These are phyloP conservation scores for Xerocomellus dryophilus DNA, from an alignment of 768 basidiomycete genomes.

Conservation along the genomic window DNA sequence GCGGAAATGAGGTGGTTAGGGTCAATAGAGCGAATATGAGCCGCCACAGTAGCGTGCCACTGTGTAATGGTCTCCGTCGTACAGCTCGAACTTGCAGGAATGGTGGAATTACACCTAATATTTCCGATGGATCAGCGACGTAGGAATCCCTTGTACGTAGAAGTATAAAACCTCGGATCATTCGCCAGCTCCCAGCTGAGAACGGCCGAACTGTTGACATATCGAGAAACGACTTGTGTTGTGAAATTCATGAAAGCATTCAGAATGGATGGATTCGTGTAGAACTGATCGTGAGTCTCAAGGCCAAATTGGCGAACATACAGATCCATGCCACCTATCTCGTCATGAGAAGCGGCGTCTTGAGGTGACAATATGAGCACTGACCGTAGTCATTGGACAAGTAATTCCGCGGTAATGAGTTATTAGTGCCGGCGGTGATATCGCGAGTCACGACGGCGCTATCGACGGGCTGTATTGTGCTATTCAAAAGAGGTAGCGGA, in stretches of 20 bases:
- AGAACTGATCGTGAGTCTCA: slow-evolving; percentile 56
- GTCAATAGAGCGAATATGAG: slow-evolving; percentile 46
- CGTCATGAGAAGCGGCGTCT: slow-evolving; percentile 2
- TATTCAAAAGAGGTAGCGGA: slow-evolving; percentile 38
- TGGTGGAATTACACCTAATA: slow-evolving; percentile 54
- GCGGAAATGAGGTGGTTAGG: slow-evolving; percentile 63
- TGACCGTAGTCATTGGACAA: slow-evolving; percentile 63
- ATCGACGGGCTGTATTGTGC: slow-evolving; percentile 1
- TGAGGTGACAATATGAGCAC: neutral
- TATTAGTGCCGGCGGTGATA: slow-evolving; percentile 34
- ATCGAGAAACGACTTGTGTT: slow-evolving; percentile 51
- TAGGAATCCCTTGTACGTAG: neutral
- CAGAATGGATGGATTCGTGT: slow-evolving; percentile 47
- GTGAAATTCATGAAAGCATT: slow-evolving; percentile 57
- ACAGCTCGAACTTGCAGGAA: slow-evolving; percentile 43
- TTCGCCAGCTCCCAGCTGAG: slow-evolving; percentile 64
- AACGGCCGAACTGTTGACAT: slow-evolving; percentile 49
- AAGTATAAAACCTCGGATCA: slow-evolving; percentile 49
- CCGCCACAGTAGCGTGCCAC: slow-evolving; percentile 52
- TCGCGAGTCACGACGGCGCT: slow-evolving; percentile 22
- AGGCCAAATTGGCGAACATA: slow-evolving; percentile 52
- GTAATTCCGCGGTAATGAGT: slow-evolving; percentile 46
- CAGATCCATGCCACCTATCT: slow-evolving; percentile 60
- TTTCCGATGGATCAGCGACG: slow-evolving; percentile 1
- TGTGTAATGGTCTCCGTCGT: slow-evolving; percentile 50